Evolutionary conservation across 1,284 basidiomycete genomes (phyloP).

Genomic region (Boletellus deceptivus): DNA sequence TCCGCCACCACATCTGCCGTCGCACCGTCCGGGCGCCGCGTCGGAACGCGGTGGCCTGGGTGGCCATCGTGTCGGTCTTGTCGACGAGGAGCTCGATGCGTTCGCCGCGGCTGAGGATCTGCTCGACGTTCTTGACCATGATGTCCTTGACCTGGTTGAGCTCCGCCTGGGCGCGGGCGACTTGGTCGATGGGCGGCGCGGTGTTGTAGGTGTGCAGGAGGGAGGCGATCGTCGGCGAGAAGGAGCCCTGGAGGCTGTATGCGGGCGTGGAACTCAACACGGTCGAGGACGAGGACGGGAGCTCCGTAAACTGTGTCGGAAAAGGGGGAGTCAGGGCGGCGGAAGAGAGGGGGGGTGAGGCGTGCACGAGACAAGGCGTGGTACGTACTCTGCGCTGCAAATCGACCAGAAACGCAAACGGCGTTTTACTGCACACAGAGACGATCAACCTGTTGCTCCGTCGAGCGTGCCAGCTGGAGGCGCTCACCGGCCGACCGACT

Average conservation of each 20-base stretch:
- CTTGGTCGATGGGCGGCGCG: constrained; percentile 87
- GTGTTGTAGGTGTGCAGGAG: constrained; percentile 88
- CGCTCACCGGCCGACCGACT: constrained; percentile 77
- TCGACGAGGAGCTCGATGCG: constrained; percentile 95
- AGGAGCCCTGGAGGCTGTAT: constrained; percentile 68
- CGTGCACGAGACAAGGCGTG: not conserved
- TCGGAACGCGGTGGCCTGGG: constrained; percentile 94
- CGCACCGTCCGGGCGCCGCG: constrained; percentile 85
- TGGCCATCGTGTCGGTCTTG: constrained; percentile 95
- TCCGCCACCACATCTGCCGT: constrained; percentile 97
- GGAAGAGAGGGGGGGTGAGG: constrained; percentile 1
- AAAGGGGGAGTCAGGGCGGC: not conserved
- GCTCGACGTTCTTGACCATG: constrained; percentile 96
- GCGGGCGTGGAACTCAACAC: constrained; percentile 40
- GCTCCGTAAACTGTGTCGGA: constrained; percentile 57
- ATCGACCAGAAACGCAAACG: constrained; percentile 90
- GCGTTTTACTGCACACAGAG: constrained; percentile 64
- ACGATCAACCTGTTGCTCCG: not conserved
- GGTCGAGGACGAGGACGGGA: constrained; percentile 49
- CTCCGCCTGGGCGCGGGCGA: constrained; percentile 87
- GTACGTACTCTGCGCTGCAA: constrained; percentile 68
- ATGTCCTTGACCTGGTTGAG: constrained; percentile 94
- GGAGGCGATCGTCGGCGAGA: constrained; percentile 62
- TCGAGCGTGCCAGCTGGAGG: not conserved
- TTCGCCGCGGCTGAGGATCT: constrained; percentile 92